These are phyloP conservation scores for Cryoendolithus antarcticus DNA, from an alignment of 2,329 filamentous ascomycete genomes.

Conservation along the genomic window DNA sequence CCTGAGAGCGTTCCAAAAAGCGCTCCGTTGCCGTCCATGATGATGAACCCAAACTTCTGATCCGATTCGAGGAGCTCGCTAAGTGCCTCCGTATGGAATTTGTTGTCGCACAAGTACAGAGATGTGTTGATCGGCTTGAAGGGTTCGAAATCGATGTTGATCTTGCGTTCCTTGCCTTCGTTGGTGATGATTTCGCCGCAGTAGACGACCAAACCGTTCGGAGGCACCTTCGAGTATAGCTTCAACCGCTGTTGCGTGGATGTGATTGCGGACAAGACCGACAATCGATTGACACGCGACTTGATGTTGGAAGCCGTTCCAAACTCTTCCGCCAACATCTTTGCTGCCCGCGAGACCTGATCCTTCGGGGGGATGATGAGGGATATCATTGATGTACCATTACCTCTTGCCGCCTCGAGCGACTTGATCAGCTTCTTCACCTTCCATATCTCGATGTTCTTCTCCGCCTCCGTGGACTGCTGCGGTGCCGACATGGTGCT, in stretches of 20 bases:
- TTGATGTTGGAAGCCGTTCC: slow-evolving; percentile 99
- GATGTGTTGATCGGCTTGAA: slow-evolving; percentile 99
- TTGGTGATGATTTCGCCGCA: slow-evolving; percentile 99
- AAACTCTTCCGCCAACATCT: slow-evolving; percentile 92
- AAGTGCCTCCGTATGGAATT: slow-evolving; percentile 96
- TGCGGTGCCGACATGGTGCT: no score
- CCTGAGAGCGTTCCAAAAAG: slow-evolving; percentile 94
- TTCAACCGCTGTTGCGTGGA: slow-evolving; percentile 98
- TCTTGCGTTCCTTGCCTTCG: slow-evolving; percentile 97
- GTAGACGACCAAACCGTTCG: slow-evolving; percentile 95
- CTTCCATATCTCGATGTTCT: slow-evolving; percentile 93
- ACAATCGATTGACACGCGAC: slow-evolving; percentile 96
- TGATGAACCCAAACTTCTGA: slow-evolving; percentile 98
- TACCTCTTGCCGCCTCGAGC: slow-evolving; percentile 90
- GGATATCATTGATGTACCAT: slow-evolving; percentile 99
- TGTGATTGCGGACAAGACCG: slow-evolving; percentile 93
- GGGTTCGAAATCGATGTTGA: slow-evolving; percentile 99
- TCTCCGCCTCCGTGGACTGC: slow-evolving; percentile 71
- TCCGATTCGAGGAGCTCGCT: slow-evolving; percentile 96
- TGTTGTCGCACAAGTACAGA: slow-evolving; percentile 98
- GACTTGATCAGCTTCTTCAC: slow-evolving; percentile 99
- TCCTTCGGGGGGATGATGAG: slow-evolving; percentile 98
- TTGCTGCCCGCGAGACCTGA: slow-evolving; percentile 87
- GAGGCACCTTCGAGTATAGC: slow-evolving; percentile 96
- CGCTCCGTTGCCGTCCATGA: slow-evolving; percentile 99